phyloP scores from a whole-genome alignment of 192 early-diverging fungal species.

The Podila horticola region DNA sequence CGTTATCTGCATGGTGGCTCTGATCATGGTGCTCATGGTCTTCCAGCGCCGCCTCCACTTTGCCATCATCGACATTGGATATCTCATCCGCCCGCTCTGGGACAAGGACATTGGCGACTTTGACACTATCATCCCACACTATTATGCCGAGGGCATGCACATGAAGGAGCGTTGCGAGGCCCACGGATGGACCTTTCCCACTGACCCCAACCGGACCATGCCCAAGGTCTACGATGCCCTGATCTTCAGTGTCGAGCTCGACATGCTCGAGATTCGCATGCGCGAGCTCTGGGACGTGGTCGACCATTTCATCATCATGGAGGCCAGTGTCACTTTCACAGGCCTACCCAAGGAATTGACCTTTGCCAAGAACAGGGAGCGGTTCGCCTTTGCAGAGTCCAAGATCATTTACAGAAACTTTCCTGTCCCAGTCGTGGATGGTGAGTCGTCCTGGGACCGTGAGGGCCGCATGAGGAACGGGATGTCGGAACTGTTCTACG shows the following conservation, averaged over 20 bases:
- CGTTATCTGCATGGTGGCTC: not conserved
- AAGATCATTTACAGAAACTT: conserved; percentile 62
- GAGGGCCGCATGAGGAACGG: conserved; percentile 54
- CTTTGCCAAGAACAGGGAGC: conserved; percentile 55
- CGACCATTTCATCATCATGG: conserved; percentile 69
- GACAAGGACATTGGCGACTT: conserved; percentile 34
- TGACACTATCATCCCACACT: conserved; percentile 51
- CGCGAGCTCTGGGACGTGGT: conserved; percentile 66
- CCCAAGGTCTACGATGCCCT: conserved; percentile 65
- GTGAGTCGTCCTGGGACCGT: conserved; percentile 58
- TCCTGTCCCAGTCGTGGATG: conserved; percentile 22
- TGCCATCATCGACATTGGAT: conserved; percentile 47
- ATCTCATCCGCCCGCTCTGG: conserved; percentile 60
- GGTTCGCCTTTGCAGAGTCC: conserved; percentile 63
- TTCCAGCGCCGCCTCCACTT: conserved; percentile 5
- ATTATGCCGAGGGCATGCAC: conserved; percentile 55
- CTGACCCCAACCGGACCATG: not conserved
- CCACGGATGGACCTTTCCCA: conserved; percentile 59
- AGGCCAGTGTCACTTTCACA: conserved; percentile 65
- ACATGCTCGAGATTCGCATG: conserved; percentile 62
- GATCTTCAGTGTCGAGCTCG: conserved; percentile 71
- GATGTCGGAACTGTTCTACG: conserved; percentile 58
- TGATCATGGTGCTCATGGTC: not conserved
- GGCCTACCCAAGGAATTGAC: conserved; percentile 58
- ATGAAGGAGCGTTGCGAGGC: conserved; percentile 52